Conservation (phyloP, 768 basidiomycete genomes). For the Termitomyces eurrhizus region DNA sequence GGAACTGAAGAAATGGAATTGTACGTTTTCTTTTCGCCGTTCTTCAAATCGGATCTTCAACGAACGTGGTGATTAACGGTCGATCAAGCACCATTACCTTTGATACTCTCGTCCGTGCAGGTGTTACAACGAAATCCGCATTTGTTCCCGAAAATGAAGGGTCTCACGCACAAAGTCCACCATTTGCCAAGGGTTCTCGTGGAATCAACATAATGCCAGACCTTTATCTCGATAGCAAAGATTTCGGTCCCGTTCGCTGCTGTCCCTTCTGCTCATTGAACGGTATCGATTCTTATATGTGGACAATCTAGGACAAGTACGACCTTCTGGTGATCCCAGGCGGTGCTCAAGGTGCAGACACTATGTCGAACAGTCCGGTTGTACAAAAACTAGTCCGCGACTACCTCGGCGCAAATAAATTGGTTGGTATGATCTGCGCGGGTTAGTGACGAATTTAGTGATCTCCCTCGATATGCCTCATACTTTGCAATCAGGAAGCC, state of each 20-base stretch:
- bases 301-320: constrained; percentile 47
- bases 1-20: constrained; percentile 92
- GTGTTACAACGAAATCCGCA: constrained; percentile 62
- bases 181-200: constrained; percentile 61
- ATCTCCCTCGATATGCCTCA: not conserved
- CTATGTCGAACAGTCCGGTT: constrained; percentile 51
- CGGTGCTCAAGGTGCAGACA: constrained; percentile 74
- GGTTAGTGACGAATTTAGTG: constrained; percentile 38
- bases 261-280: not conserved
- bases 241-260: constrained; percentile 44
- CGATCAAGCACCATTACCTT: constrained; percentile 66
- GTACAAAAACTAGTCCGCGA: constrained; percentile 63
- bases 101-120: constrained; percentile 78
- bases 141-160: constrained; percentile 41
- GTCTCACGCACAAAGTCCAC: constrained; percentile 29
- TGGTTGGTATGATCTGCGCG: constrained; percentile 85
- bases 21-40: constrained; percentile 36
- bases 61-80: not conserved
- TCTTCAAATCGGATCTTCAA: not conserved
- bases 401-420: constrained; percentile 50
- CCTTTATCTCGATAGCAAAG: constrained; percentile 40
- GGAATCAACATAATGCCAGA: constrained; percentile 75
- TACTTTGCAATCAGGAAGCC: constrained; percentile 45
- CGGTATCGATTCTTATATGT: not conserved
- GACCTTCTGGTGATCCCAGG: constrained; percentile 76